Percentiles rank a stretch among this genome's conserved stretches.
phyloP scores from a whole-genome alignment of 495 filamentous ascomycete species.

The Penicillium cataractarum region DNA sequence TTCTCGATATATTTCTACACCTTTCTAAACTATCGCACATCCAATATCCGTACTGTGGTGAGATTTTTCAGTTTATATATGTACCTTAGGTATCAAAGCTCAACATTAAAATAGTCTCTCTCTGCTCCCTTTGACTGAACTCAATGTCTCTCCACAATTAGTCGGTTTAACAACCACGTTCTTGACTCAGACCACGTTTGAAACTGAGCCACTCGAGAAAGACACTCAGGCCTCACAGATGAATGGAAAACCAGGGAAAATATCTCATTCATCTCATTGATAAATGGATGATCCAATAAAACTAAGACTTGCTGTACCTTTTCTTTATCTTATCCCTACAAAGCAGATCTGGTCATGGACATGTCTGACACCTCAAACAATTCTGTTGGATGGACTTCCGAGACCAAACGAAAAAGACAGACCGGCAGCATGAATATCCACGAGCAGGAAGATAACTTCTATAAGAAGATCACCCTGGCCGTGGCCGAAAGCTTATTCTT shows the following conservation, averaged over 20 bases:
- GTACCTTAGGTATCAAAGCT: too few species aligned
- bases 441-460: neutral
- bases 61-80: too few species aligned
- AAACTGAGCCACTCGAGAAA: neutral
- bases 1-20: too few species aligned
- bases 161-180: too few species aligned
- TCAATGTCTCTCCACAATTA: too few species aligned
- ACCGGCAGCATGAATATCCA: neutral
- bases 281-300: neutral
- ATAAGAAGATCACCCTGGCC: neutral
- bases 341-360: neutral
- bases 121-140: too few species aligned
- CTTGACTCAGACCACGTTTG: too few species aligned
- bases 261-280: too few species aligned
- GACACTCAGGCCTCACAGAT: neutral
- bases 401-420: neutral
- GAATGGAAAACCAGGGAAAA: too few species aligned
- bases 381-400: neutral
- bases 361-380: neutral
- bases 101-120: too few species aligned
- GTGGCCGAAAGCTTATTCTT: neutral
- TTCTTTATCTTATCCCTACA: neutral
- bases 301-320: neutral
- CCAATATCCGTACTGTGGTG: too few species aligned
- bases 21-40: too few species aligned